These are phyloP conservation scores for Baorangia bicolor DNA, from an alignment of 768 basidiomycete genomes.

Conservation along the genomic window DNA sequence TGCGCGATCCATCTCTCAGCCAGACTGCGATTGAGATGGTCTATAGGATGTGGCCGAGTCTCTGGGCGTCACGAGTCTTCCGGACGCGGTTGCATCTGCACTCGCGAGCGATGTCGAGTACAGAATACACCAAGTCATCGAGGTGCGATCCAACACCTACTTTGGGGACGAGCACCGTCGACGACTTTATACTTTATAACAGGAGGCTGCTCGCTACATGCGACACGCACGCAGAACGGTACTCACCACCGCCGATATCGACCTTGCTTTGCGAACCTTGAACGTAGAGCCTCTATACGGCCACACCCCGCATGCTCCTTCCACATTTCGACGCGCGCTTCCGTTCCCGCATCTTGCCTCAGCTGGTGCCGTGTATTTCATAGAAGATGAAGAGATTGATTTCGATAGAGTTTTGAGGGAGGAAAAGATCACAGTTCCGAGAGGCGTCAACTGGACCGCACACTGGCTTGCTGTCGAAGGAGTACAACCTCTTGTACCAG, in stretches of 20 bases:
- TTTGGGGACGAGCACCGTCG: neutral
- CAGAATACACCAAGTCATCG: conserved; percentile 90
- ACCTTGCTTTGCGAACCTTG: conserved; percentile 88
- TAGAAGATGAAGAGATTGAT: conserved; percentile 97
- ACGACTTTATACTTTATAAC: neutral
- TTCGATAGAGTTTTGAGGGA: conserved; percentile 88
- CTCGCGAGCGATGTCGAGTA: conserved; percentile 97
- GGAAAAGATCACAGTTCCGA: conserved; percentile 79
- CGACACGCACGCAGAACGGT: conserved; percentile 90
- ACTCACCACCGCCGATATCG: conserved; percentile 86
- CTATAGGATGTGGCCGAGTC: conserved; percentile 89
- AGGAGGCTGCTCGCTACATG: conserved; percentile 97
- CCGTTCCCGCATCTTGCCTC: conserved; percentile 43
- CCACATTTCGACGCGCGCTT: conserved; percentile 43
- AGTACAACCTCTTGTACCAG: conserved; percentile 93
- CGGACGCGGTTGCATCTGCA: conserved; percentile 76
- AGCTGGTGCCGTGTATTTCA: conserved; percentile 81
- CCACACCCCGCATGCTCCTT: conserved; percentile 32
- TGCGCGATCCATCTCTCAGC: conserved; percentile 28
- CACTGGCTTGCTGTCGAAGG: conserved; percentile 99
- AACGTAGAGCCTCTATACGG: conserved; percentile 97
- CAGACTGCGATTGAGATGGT: conserved; percentile 7
- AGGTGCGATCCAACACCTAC: conserved; percentile 48
- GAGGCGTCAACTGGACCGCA: conserved; percentile 83
- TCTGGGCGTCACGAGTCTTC: conserved; percentile 68